Evolutionary conservation across 2,329 filamentous ascomycete species (phyloP), one percentile per base, ranked within the genome.

Genomic region (Fusarium tricinctum): DNA sequence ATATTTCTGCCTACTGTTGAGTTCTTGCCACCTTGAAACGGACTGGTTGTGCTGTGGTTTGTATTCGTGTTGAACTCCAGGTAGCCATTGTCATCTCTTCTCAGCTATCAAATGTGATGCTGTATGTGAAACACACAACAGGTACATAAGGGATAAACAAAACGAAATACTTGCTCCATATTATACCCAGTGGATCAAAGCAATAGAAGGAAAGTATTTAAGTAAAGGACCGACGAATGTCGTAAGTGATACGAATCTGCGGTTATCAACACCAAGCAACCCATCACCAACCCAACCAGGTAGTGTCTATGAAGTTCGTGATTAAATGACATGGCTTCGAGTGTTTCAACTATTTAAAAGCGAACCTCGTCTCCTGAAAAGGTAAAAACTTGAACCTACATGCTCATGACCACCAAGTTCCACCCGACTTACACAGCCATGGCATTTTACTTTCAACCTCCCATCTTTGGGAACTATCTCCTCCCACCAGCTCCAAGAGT

Each of bases 371-470:
- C 15, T 8, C 15, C 20, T 14, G 6, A 23, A 51, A 15, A 10
- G 14, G 22, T 20, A 13, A 7, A 4, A 23, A 14, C 20, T 47
- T 9, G 30, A 33, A 33, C 30, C 6, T 8, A 20, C 35, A n/a
- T n/a, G n/a, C n/a, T n/a, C 33, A 38, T n/a, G 8, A 38, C 17
- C 33, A n/a, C 15, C 15, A 19, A 38, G 17, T 38, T 14, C 17
- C 17, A n/a, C 35, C 8, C 14, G 6, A 13, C 32, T 17, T 17
- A 8, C 9, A 23, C 14, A 42, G 50, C 8, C 8, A 78, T 78
- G 75, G 13, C 71, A 0, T 75, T 66, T 26, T 66, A 72, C 43
- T 70, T 75, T 42, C 74, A 72, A 22, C 64, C 71, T 14, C 73
- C 74, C 22, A 51, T 76, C 39, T 73, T 78, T n/a, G 43, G 26